phyloP scores from a whole-genome alignment of 2,329 filamentous ascomycete genomes.

The Fusarium hainanense region DNA sequence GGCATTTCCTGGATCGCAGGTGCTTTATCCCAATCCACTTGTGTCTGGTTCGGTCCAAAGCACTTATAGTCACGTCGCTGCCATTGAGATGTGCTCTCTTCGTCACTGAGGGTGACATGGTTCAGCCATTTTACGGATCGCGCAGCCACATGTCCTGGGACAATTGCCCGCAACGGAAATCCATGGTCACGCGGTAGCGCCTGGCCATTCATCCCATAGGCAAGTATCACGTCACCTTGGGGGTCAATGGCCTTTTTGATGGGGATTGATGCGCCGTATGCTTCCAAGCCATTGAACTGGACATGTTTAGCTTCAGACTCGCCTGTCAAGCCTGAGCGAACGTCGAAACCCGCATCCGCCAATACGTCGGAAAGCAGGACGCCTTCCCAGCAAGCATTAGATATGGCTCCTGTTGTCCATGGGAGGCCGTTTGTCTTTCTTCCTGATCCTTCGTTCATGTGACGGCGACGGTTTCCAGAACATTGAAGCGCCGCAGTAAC shows the following conservation, averaged over 20 bases:
- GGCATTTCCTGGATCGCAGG: conserved; percentile 75
- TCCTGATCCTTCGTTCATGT: conserved; percentile 64
- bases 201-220: conserved; percentile 74
- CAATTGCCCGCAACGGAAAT: conserved; percentile 70
- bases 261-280: conserved; percentile 71
- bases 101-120: conserved; percentile 71
- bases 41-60: conserved; percentile 71
- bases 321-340: conserved; percentile 51
- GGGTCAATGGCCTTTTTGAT: conserved; percentile 68
- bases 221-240: conserved; percentile 72
- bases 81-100: conserved; percentile 74
- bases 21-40: conserved; percentile 71
- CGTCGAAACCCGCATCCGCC: conserved; percentile 64
- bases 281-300: conserved; percentile 68
- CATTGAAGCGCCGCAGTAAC: conserved; percentile 69
- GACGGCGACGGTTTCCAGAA: conserved; percentile 68
- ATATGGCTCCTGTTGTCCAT: conserved; percentile 70
- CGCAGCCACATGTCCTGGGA: conserved; percentile 74
- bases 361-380: conserved; percentile 67
- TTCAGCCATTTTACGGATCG: conserved; percentile 77
- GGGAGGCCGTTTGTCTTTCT: conserved; percentile 66
- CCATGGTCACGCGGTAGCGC: conserved; percentile 73
- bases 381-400: conserved; percentile 69
- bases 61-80: conserved; percentile 76
- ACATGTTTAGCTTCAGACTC: conserved; percentile 60